These are phyloP conservation scores for Aspergillus funiculosus DNA, from an alignment of 495 filamentous ascomycete species.

Conservation along the genomic window DNA sequence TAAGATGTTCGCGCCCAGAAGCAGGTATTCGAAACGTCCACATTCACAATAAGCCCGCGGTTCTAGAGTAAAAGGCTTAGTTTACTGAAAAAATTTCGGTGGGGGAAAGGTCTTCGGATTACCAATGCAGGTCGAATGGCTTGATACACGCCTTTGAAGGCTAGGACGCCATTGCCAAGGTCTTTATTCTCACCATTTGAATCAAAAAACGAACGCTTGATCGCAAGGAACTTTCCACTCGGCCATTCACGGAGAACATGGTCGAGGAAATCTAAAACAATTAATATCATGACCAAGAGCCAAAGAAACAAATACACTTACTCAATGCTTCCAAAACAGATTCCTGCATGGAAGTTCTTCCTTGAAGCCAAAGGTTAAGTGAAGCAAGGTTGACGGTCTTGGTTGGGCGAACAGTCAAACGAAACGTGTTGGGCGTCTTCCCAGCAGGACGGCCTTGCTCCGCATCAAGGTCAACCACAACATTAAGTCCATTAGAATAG, in stretches of 20 bases:
- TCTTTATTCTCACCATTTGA: constrained; percentile 29
- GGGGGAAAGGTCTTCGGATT: constrained; percentile 20
- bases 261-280: constrained; percentile 64
- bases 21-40: constrained; percentile 52
- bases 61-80: constrained; percentile 27
- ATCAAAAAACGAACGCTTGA: constrained; percentile 75
- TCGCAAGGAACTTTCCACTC: constrained; percentile 52
- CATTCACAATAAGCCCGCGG: constrained; percentile 64
- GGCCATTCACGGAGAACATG: constrained; percentile 78
- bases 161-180: constrained; percentile 58
- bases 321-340: constrained; percentile 71
- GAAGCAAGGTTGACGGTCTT: constrained; percentile 56
- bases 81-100: neutral
- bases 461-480: constrained; percentile 60
- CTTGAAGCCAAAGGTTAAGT: constrained; percentile 59
- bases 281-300: constrained; percentile 15
- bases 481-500: constrained; percentile 33
- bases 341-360: constrained; percentile 52
- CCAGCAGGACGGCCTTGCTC: constrained; percentile 41
- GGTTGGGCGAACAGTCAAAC: constrained; percentile 53
- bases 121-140: constrained; percentile 65
- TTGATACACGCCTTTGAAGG: constrained; percentile 79
- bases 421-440: constrained; percentile 43
- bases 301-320: constrained; percentile 27
- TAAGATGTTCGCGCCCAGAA: constrained; percentile 36